A percentile compares a stretch with the other conserved stretches of the same genome.
Conservation (phyloP, 1,139 yeast species). For the Diutina siamensis region DNA sequence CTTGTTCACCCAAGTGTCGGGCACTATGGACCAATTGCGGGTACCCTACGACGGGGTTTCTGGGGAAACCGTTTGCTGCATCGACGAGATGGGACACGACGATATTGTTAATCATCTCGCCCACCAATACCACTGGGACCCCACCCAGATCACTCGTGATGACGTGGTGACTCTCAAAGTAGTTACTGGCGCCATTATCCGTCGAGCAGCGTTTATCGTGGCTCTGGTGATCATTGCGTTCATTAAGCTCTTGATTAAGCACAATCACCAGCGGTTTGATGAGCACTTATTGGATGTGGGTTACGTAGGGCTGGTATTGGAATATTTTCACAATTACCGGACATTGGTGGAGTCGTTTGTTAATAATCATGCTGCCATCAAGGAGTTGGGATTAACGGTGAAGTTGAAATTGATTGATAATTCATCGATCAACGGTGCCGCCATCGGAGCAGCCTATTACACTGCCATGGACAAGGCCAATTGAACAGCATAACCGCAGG, state of each 20-base stretch:
- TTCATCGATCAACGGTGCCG: slow-evolving; percentile 37
- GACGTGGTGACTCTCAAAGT: slow-evolving; percentile 21
- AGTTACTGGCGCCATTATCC: slow-evolving; percentile 20
- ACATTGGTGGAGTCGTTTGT: slow-evolving; percentile 18
- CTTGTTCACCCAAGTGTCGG: neutral
- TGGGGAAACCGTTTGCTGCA: slow-evolving; percentile 28
- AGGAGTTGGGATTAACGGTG: slow-evolving; percentile 18
- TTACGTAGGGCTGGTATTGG: slow-evolving; percentile 34
- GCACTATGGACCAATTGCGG: neutral
- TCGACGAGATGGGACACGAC: slow-evolving; percentile 20
- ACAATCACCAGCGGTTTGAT: slow-evolving; percentile 14
- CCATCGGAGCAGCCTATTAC: slow-evolving; percentile 36
- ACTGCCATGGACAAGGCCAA: too few relatives aligned
- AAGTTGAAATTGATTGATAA: slow-evolving; percentile 29
- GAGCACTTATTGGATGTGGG: slow-evolving; percentile 21
- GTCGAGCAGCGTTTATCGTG: slow-evolving; percentile 31
- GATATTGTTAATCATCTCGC: slow-evolving; percentile 15
- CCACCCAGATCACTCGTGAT: slow-evolving; percentile 11
- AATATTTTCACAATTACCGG: slow-evolving; percentile 26
- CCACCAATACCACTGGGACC: slow-evolving; percentile 16
- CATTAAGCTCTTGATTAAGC: slow-evolving; percentile 23
- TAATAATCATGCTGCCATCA: slow-evolving; percentile 20
- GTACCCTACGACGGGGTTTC: slow-evolving; percentile 25
- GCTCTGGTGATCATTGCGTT: slow-evolving; percentile 26
- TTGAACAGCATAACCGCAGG: too few relatives aligned